These are phyloP conservation scores for Pythium insidiosum DNA, from an alignment of 352 stramenopile species.

Conservation along the genomic window DNA sequence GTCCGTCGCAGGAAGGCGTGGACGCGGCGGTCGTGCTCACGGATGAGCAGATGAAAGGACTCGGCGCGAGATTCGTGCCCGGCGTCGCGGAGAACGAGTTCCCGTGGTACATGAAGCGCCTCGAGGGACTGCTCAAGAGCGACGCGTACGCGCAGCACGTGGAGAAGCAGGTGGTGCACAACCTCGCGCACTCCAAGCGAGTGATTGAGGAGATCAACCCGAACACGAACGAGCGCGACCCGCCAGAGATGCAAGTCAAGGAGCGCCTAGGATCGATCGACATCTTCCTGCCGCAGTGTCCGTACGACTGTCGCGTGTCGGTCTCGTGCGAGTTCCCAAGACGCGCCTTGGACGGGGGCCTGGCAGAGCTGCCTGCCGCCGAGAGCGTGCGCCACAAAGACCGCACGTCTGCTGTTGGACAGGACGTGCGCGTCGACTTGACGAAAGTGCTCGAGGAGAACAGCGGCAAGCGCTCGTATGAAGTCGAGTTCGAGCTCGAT, in stretches of 20 bases:
- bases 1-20: slow-evolving; percentile 55
- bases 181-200: slow-evolving; percentile 65
- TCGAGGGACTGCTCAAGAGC: slow-evolving; percentile 60
- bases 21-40: slow-evolving; percentile 67
- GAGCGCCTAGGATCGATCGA: slow-evolving; percentile 75
- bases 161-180: slow-evolving; percentile 78
- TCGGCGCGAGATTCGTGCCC: slow-evolving; percentile 75
- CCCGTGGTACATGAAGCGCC: slow-evolving; percentile 47
- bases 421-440: slow-evolving; percentile 73
- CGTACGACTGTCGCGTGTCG: slow-evolving; percentile 79
- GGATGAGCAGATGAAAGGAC: slow-evolving; percentile 67
- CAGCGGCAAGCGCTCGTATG: slow-evolving; percentile 56
- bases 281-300: slow-evolving; percentile 81
- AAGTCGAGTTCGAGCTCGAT: slow-evolving; percentile 77
- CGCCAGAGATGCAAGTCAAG: slow-evolving; percentile 67
- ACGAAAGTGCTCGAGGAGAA: slow-evolving; percentile 78
- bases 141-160: slow-evolving; percentile 67
- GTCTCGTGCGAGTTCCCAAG: slow-evolving; percentile 76
- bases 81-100: slow-evolving; percentile 69
- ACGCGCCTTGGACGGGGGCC: slow-evolving; percentile 41
- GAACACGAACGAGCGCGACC: slow-evolving; percentile 33
- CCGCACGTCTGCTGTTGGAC: slow-evolving; percentile 64
- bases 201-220: slow-evolving; percentile 69
- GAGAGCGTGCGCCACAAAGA: slow-evolving; percentile 73
- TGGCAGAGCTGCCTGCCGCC: slow-evolving; percentile 56